phyloP scores from a whole-genome alignment of 1,284 basidiomycete species.

The Ustilago cynodontis region DNA sequence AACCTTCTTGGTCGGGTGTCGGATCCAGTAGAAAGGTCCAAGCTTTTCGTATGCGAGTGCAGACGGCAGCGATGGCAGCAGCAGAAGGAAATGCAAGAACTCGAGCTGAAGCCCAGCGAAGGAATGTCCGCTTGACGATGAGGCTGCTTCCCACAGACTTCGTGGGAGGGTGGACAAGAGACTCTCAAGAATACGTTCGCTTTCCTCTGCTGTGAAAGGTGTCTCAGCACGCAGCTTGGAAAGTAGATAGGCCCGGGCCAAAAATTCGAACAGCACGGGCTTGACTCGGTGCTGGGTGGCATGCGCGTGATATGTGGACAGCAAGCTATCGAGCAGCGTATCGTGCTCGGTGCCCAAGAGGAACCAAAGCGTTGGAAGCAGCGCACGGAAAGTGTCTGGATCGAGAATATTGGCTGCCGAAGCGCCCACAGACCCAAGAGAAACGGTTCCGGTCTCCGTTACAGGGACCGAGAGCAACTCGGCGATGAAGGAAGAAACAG shows the following conservation, averaged over 20 bases:
- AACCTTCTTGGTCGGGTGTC: conserved; percentile 36
- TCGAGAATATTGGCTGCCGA: conserved; percentile 32
- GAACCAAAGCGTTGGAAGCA: conserved; percentile 59
- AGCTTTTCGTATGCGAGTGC: conserved; percentile 27
- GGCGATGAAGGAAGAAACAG: conserved; percentile 42
- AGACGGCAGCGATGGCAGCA: conserved; percentile 26
- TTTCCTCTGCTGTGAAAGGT: conserved; percentile 14
- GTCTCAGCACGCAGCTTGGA: conserved; percentile 20
- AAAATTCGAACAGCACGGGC: conserved; percentile 51
- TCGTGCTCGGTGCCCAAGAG: conserved; percentile 43
- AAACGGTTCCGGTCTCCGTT: conserved; percentile 31
- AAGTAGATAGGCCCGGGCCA: conserved; percentile 44
- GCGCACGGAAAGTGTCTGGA: conserved; percentile 40
- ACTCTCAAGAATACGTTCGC: conserved; percentile 19
- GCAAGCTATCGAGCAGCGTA: conserved; percentile 34
- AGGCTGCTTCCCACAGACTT: conserved; percentile 36
- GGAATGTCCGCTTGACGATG: conserved; percentile 6
- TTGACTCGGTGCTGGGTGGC: conserved; percentile 39
- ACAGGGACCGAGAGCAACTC: conserved; percentile 28
- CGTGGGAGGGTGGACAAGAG: conserved; percentile 34
- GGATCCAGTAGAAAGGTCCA: conserved; percentile 45
- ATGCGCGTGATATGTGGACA: conserved; percentile 33
- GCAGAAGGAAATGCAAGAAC: conserved; percentile 39
- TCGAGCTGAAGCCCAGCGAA: conserved; percentile 34
- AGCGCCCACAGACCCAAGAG: conserved; percentile 26